Evolutionary conservation across 148 eudicot genomes (phyloP).

Genomic region (Spergularia bocconei): DNA sequence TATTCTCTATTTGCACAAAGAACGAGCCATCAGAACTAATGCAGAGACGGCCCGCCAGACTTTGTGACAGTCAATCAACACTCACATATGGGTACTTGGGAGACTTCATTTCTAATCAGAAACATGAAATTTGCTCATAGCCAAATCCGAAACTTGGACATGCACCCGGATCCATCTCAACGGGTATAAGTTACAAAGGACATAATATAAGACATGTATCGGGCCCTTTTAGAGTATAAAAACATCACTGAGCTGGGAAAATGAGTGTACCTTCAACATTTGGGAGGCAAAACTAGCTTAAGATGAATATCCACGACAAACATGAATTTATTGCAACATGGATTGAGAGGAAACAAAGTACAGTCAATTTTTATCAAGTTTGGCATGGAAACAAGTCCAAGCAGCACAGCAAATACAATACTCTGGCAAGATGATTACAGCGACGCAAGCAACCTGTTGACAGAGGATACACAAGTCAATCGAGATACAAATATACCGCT

Average conservation of each 20-base stretch:
- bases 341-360: slow-evolving; percentile 13
- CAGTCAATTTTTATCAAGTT: slow-evolving; percentile 18
- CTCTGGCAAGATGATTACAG: slow-evolving; percentile 10
- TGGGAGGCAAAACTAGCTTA: slow-evolving; percentile 10
- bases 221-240: not conserved
- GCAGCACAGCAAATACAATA: slow-evolving; percentile 15
- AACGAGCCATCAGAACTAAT: not conserved
- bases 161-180: no score
- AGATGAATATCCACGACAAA: slow-evolving; percentile 10
- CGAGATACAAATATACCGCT: not conserved
- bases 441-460: slow-evolving; percentile 23
- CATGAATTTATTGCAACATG: slow-evolving; percentile 30
- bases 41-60: not conserved
- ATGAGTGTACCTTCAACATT: slow-evolving; percentile 10
- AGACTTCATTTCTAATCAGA: no score
- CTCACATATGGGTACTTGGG: no score
- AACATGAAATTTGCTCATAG: no score
- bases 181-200: no score
- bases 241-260: not conserved
- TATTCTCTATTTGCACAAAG: not conserved
- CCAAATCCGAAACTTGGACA: no score
- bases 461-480: not conserved
- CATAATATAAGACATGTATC: no score
- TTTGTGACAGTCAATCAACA: not conserved
- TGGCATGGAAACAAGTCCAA: slow-evolving; percentile 13